Percentiles rank a stretch among this genome's conserved stretches.
These are phyloP conservation scores for Halophytophthora batemanensis DNA, from an alignment of 352 stramenopile genomes.

Conservation along the genomic window DNA sequence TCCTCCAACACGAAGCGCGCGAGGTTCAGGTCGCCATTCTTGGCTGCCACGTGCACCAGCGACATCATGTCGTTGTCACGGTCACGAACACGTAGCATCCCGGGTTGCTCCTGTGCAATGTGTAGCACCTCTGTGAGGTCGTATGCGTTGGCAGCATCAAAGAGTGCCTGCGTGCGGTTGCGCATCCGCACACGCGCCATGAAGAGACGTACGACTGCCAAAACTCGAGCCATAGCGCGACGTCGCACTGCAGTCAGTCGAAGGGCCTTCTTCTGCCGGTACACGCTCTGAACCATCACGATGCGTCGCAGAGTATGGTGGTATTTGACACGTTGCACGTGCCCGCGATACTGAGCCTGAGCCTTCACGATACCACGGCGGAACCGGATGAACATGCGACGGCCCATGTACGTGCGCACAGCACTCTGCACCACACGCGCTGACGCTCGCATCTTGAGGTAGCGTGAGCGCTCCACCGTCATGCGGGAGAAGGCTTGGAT, in stretches of 20 bases:
- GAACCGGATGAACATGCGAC: slow-evolving; percentile 56
- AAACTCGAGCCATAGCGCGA: slow-evolving; percentile 64
- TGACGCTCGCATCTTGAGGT: slow-evolving; percentile 46
- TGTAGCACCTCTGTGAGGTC: slow-evolving; percentile 80
- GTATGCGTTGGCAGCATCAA: slow-evolving; percentile 71
- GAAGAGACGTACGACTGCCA: slow-evolving; percentile 71
- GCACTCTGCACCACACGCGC: slow-evolving; percentile 65
- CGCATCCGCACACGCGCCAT: slow-evolving; percentile 80
- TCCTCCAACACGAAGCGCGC: slow-evolving; percentile 82
- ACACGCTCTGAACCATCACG: slow-evolving; percentile 75
- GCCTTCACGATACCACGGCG: slow-evolving; percentile 62
- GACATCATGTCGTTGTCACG: slow-evolving; percentile 81
- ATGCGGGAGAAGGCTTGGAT: slow-evolving; percentile 69
- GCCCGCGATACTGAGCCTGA: slow-evolving; percentile 63
- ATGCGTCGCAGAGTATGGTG: slow-evolving; percentile 33
- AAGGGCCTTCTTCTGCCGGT: slow-evolving; percentile 56
- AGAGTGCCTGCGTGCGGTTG: slow-evolving; percentile 77
- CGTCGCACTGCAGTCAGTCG: slow-evolving; percentile 46
- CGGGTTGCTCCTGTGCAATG: slow-evolving; percentile 76
- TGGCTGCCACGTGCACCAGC: slow-evolving; percentile 85
- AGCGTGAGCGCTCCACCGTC: slow-evolving; percentile 51
- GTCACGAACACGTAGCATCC: slow-evolving; percentile 78
- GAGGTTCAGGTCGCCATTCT: slow-evolving; percentile 83
- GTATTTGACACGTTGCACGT: slow-evolving; percentile 68
- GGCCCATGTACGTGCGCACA: slow-evolving; percentile 69